Conservation (phyloP, 1,284 basidiomycete species). For the Leccinum pachyderme region DNA sequence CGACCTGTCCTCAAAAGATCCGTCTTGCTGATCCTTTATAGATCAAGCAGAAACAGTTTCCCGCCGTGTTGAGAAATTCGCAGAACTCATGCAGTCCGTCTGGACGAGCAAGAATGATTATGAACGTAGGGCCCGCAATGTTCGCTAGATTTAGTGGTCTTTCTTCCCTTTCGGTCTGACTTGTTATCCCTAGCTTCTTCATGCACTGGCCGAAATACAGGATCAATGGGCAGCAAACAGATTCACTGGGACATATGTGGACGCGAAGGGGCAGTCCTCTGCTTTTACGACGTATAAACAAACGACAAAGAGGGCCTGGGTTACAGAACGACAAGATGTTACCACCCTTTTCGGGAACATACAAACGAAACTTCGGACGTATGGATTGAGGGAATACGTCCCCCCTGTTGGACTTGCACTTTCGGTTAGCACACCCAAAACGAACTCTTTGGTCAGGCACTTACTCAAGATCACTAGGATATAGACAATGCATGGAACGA, state of each 20-base stretch:
- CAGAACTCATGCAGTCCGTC: slow-evolving; percentile 89
- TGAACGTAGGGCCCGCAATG: slow-evolving; percentile 79
- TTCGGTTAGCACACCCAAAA: slow-evolving; percentile 40
- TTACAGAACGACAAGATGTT: slow-evolving; percentile 87
- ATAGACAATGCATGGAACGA: slow-evolving; percentile 79
- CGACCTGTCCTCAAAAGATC: not conserved
- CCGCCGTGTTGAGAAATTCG: slow-evolving; percentile 92
- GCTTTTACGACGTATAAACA: slow-evolving; percentile 84
- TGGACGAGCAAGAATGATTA: slow-evolving; percentile 91
- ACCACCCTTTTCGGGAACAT: slow-evolving; percentile 90
- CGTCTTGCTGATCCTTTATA: slow-evolving; percentile 29
- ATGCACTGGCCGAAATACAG: slow-evolving; percentile 62
- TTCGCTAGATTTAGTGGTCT: slow-evolving; percentile 35
- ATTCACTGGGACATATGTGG: slow-evolving; percentile 75
- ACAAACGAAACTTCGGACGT: slow-evolving; percentile 92
- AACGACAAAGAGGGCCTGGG: slow-evolving; percentile 84
- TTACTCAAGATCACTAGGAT: slow-evolving; percentile 45
- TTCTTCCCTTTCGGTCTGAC: slow-evolving; percentile 8
- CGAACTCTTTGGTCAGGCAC: not conserved
- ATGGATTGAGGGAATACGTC: slow-evolving; percentile 80
- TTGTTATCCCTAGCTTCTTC: slow-evolving; percentile 52
- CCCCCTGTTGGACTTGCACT: slow-evolving; percentile 73
- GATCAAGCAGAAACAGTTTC: slow-evolving; percentile 96
- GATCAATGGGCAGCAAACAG: slow-evolving; percentile 59
- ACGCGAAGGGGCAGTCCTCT: slow-evolving; percentile 76